Percentiles rank a stretch among this genome's conserved stretches.
These are phyloP conservation scores for Erysimum cheiranthoides DNA, from an alignment of 345 rosid species.

Conservation along the genomic window DNA sequence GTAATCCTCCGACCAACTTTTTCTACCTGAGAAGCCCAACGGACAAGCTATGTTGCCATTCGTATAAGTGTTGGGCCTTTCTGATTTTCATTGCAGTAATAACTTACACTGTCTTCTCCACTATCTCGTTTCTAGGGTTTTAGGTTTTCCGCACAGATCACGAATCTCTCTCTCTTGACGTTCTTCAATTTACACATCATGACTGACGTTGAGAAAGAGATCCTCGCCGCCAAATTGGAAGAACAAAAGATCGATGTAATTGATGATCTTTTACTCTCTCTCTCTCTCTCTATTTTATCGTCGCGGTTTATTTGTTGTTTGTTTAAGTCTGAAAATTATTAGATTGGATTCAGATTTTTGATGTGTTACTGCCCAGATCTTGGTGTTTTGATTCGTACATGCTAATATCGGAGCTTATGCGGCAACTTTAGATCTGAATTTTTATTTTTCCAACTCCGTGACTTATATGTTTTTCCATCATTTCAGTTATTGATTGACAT, in stretches of 20 bases:
- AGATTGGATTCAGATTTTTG: not conserved
- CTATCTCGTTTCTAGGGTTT: conserved; percentile 34
- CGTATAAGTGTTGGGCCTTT: conserved; percentile 30
- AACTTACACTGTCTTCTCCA: not conserved
- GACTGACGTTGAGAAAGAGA: conserved; percentile 76
- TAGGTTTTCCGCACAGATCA: conserved; percentile 38
- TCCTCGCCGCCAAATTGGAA: conserved; percentile 78
- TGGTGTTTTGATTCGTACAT: not conserved
- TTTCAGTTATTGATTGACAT: conserved; percentile 2
- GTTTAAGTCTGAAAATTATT: not conserved
- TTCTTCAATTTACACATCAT: conserved; percentile 37
- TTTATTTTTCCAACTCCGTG: not conserved
- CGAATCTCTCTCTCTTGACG: conserved; percentile 15
- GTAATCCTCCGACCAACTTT: not conserved
- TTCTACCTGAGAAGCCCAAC: conserved; percentile 13
- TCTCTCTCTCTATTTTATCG: not conserved
- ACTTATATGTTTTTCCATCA: not conserved
- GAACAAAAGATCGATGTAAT: conserved; percentile 70
- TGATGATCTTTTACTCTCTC: not conserved
- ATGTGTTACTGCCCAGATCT: conserved; percentile 4
- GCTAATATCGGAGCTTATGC: not conserved
- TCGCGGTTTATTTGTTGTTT: not conserved
- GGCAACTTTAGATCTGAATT: conserved; percentile 27
- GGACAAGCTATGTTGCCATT: conserved; percentile 1
- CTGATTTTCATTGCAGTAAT: not conserved